These are phyloP conservation scores for Colletotrichum sp. DNA, from an alignment of 2,329 filamentous ascomycete species.

Conservation along the genomic window DNA sequence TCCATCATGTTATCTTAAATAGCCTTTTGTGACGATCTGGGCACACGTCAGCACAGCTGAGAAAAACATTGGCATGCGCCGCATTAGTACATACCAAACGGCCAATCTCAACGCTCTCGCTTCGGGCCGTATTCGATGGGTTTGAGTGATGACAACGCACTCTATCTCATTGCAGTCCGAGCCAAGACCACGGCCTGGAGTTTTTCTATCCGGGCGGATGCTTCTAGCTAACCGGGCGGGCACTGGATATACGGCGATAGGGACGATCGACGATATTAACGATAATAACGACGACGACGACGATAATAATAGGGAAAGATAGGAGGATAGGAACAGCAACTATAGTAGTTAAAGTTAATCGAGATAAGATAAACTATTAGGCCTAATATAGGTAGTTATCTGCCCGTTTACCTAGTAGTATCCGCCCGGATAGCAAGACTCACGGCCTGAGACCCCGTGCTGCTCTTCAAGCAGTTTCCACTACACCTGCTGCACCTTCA, in stretches of 20 bases:
- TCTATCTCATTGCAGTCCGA: neutral
- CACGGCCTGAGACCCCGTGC: neutral
- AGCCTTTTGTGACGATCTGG: neutral
- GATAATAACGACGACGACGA: too few species aligned
- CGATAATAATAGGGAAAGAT: too few species aligned
- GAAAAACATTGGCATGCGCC: neutral
- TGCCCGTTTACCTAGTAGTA: too few species aligned
- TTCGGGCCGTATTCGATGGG: neutral
- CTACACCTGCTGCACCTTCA: neutral
- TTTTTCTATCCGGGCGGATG: too few species aligned
- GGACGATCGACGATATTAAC: too few species aligned
- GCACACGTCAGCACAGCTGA: neutral
- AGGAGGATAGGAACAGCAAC: too few species aligned
- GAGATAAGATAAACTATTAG: too few species aligned
- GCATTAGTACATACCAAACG: neutral
- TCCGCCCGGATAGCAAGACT: too few species aligned
- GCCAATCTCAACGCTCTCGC: neutral
- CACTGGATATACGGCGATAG: too few species aligned
- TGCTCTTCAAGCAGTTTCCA: neutral
- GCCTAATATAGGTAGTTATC: too few species aligned
- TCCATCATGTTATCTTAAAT: neutral
- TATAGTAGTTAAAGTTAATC: too few species aligned
- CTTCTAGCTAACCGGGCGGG: too few species aligned
- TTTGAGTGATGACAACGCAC: neutral
- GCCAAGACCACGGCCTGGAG: neutral